Evolutionary conservation across 2,329 filamentous ascomycete species (phyloP).

Genomic region (Leptographium radiaticola): DNA sequence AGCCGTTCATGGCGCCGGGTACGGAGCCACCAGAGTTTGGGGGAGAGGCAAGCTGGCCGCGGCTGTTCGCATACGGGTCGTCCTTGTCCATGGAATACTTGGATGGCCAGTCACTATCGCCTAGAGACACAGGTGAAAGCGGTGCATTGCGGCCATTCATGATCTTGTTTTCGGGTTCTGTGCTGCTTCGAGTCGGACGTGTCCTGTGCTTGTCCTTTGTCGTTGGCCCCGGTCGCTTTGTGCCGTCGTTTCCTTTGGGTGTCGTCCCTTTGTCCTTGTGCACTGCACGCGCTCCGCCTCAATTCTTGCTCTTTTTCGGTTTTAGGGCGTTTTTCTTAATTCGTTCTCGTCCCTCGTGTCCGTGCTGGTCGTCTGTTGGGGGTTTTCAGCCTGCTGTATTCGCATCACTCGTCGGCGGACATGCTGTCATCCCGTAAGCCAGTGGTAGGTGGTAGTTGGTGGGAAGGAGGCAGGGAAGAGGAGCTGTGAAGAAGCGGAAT

Average conservation of each 20-base stretch:
- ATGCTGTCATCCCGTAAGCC: neutral
- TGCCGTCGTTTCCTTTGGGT: neutral
- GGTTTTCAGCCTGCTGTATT: neutral
- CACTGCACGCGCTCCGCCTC: neutral
- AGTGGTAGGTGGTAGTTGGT: neutral
- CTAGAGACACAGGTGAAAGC: constrained; percentile 70
- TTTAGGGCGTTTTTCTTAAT: too few relatives aligned
- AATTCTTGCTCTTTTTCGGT: neutral
- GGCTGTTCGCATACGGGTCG: constrained; percentile 38
- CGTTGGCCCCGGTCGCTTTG: neutral
- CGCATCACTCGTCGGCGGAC: neutral
- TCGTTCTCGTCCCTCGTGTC: neutral
- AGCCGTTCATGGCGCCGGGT: constrained; percentile 47
- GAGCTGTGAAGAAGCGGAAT: neutral
- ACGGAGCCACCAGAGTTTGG: constrained; percentile 52
- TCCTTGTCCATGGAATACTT: constrained; percentile 42
- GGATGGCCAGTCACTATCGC: constrained; percentile 71
- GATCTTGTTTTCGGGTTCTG: constrained; percentile 18
- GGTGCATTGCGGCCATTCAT: constrained; percentile 67
- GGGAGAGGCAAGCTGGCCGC: constrained; percentile 52
- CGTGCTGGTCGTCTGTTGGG: neutral
- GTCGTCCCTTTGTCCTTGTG: neutral
- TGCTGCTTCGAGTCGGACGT: neutral
- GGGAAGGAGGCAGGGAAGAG: neutral
- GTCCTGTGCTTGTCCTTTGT: neutral